Evolutionary conservation across 164 flowering plant genomes (phyloP).

Genomic region (Vitis amurensis): DNA sequence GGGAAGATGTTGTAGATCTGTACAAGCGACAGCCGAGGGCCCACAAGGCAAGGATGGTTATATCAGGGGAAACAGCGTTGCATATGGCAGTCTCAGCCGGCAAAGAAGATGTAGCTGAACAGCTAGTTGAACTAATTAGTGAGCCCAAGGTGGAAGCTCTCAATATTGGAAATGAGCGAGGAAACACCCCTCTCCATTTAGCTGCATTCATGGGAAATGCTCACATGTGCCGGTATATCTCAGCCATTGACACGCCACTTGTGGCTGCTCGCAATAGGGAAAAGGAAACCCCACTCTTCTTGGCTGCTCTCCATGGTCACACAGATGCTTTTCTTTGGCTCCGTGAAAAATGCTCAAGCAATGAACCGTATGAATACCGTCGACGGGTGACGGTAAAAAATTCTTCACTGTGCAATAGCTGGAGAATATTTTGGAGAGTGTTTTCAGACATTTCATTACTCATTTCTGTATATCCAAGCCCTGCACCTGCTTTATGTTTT

Average conservation of each 20-base stretch:
- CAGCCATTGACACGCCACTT: background rate
- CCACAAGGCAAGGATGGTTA: slow-evolving; percentile 16
- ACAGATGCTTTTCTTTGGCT: slow-evolving; percentile 29
- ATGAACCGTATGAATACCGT: background rate
- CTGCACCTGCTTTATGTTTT: too few relatives aligned
- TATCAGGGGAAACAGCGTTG: slow-evolving; percentile 30
- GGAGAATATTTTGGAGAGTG: slow-evolving; percentile 31
- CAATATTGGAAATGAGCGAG: slow-evolving; percentile 13
- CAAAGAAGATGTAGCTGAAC: slow-evolving; percentile 7
- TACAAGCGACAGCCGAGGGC: background rate
- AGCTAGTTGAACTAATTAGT: slow-evolving; percentile 8
- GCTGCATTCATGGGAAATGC: slow-evolving; percentile 35
- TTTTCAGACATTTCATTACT: too few relatives aligned
- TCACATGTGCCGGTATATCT: slow-evolving; percentile 25
- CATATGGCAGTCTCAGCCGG: slow-evolving; percentile 31
- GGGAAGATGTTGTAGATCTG: slow-evolving; percentile 17
- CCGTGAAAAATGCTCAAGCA: background rate
- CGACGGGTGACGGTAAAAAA: slow-evolving; percentile 24
- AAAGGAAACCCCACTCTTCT: slow-evolving; percentile 34
- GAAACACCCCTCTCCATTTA: slow-evolving; percentile 33
- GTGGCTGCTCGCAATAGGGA: slow-evolving; percentile 10
- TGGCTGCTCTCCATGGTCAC: slow-evolving; percentile 32
- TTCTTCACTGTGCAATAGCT: slow-evolving; percentile 33
- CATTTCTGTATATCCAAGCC: too few relatives aligned
- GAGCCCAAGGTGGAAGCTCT: background rate